Base-by-base conservation (phyloP, 768 basidiomycete species). In the Pilatotrama ljubarskyi region DNA sequence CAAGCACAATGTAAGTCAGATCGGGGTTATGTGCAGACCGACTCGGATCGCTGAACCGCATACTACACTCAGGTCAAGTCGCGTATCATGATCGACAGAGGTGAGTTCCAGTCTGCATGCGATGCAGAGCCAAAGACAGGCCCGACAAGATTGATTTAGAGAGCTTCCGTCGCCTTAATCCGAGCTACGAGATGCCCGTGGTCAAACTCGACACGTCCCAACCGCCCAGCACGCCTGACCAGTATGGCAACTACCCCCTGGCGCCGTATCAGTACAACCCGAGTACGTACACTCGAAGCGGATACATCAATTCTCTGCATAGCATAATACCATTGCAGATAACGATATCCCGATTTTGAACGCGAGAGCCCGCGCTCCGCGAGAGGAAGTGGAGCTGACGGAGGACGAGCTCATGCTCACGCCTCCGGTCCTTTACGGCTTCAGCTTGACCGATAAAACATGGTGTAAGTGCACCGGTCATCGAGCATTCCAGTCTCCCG, bases 31-130 rank as follows among this genome's bases (percentile, higher is more conserved):
- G 24, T 10, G 8, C 24, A 9, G 2, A 7, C 41, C 40, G 17
- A 2, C 17, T 2, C 24, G 24, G 15, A 5, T 26, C 24, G 47
- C 25, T 48, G 25, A 48, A n/a, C n/a, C 14, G 25, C 13, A 3
- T 6, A 1, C 25, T 5, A 3, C 0, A n/a, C 14, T 9, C 58
- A 85, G 84, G 76, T 85, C 40, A 78, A 75, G 41, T 78, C 84
- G 42, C 75, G 85, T 17, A 79, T 86, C 55, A 86, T 87, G 83
- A 73, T 87, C 42, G 86, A 87, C 65, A 71, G 83, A 68, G 74
- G 79, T 80, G 63, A 35, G 64, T 61, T 24, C 8, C n/a, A 18
- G 11, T 6, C 18, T 44, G 35, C 15, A 37, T 37, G 41, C 22
- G 49, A 20, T 38, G 13, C 22, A 42, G 17, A 32, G 1, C 50